These are phyloP conservation scores for Saksenaea vasiformis DNA, from an alignment of 371 early-diverging fungal genomes.

Conservation along the genomic window DNA sequence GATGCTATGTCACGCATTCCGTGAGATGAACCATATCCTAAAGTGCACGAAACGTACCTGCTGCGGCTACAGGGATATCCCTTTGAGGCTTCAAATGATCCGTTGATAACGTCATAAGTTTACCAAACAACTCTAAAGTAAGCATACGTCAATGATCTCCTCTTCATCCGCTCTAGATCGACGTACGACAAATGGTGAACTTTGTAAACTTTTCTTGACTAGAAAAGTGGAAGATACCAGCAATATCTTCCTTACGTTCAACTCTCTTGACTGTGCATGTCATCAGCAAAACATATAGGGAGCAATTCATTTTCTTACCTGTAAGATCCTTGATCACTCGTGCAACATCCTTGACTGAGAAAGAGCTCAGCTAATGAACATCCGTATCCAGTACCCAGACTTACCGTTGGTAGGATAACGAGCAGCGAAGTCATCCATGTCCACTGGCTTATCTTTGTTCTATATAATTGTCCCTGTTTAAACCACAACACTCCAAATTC, in stretches of 20 bases:
- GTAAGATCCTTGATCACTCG: constrained; percentile 65
- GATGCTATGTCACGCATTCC: constrained; percentile 38
- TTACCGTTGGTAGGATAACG: constrained; percentile 84
- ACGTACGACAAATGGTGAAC: constrained; percentile 76
- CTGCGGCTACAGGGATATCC: constrained; percentile 39
- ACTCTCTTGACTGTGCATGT: constrained; percentile 37
- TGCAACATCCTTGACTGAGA: constrained; percentile 65
- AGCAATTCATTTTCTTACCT: constrained; percentile 22
- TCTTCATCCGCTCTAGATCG: constrained; percentile 2
- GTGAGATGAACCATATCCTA: not conserved
- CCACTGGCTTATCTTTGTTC: constrained; percentile 32
- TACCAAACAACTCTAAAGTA: constrained; percentile 49
- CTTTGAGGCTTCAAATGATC: constrained; percentile 57
- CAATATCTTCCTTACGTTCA: constrained; percentile 43
- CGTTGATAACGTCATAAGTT: constrained; percentile 47
- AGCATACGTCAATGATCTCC: constrained; percentile 1
- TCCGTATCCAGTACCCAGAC: not conserved
- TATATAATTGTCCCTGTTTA: constrained; percentile 8
- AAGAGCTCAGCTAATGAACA: not conserved
- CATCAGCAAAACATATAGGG: no score
- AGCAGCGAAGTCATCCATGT: constrained; percentile 71
- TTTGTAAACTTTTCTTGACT: constrained; percentile 71
- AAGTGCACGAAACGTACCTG: constrained; percentile 21
- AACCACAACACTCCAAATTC: not conserved
- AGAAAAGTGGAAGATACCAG: constrained; percentile 73